phyloP scores from a whole-genome alignment of 2,329 filamentous ascomycete genomes.

The Claviceps lovelessii region DNA sequence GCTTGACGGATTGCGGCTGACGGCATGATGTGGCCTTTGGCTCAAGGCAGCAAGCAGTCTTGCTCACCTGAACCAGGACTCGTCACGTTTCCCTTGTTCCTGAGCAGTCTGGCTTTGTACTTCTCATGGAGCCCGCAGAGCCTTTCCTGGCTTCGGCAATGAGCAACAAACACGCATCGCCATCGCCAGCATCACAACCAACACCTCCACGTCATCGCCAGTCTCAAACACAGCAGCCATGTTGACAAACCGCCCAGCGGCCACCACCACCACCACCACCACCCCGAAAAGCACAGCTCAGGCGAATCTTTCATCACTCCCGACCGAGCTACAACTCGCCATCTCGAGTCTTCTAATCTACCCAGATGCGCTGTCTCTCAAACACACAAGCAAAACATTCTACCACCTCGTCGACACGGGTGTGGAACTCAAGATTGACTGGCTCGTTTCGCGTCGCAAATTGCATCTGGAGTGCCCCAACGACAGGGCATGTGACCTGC shows the following conservation, averaged over 20 bases:
- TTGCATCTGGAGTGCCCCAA: slow-evolving; percentile 53
- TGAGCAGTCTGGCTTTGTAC: background rate
- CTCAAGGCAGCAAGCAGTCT: background rate
- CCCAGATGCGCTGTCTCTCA: slow-evolving; percentile 56
- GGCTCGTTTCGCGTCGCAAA: slow-evolving; percentile 50
- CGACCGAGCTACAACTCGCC: slow-evolving; percentile 52
- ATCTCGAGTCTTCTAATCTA: slow-evolving; percentile 49
- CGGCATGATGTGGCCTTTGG: background rate
- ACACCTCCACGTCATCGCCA: background rate
- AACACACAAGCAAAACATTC: slow-evolving; percentile 51
- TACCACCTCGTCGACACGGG: slow-evolving; percentile 51
- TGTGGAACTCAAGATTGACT: slow-evolving; percentile 50
- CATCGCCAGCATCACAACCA: background rate
- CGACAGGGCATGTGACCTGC: slow-evolving; percentile 39
- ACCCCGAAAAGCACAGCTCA: background rate
- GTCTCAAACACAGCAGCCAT: background rate
- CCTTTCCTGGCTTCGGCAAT: background rate
- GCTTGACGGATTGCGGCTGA: background rate
- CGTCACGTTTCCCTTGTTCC: background rate
- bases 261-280: background rate
- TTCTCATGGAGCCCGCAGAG: background rate
- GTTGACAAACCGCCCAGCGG: too few relatives aligned
- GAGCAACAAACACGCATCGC: background rate
- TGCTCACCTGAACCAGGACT: background rate
- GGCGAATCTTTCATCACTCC: slow-evolving; percentile 24